These are phyloP conservation scores for Sugiyamaella xylanicola DNA, from an alignment of 1,139 yeast genomes.

Conservation along the genomic window DNA sequence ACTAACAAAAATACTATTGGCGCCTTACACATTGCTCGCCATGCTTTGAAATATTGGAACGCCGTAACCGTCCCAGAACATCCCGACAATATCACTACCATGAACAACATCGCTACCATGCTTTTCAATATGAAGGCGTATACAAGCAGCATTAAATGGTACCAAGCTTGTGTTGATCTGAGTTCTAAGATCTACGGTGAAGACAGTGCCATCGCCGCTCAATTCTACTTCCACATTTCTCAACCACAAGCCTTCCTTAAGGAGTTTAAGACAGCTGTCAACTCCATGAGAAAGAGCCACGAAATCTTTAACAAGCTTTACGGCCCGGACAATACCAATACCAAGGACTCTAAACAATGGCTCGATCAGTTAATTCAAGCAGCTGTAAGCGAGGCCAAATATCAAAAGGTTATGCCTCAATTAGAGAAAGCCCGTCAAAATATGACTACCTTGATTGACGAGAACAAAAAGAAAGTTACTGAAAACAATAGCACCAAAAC, in stretches of 20 bases:
- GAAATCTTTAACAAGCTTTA: constrained; percentile 56
- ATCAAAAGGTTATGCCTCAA: constrained; percentile 20
- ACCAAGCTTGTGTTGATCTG: constrained; percentile 51
- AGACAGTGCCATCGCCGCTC: constrained; percentile 59
- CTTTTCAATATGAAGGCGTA: constrained; percentile 56
- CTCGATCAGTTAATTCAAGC: constrained; percentile 49
- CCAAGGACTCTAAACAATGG: constrained; percentile 67
- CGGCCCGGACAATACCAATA: constrained; percentile 64
- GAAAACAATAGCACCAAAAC: constrained; percentile 1
- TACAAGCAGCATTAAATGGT: constrained; percentile 53
- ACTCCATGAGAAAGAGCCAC: constrained; percentile 55
- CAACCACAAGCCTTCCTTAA: constrained; percentile 59
- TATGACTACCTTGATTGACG: constrained; percentile 1
- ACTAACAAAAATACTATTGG: constrained; percentile 60
- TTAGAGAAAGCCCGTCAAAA: constrained; percentile 11
- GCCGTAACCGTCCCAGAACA: constrained; percentile 59
- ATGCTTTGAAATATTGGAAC: constrained; percentile 62
- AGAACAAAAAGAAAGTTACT: not conserved
- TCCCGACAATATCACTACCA: constrained; percentile 68
- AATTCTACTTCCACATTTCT: constrained; percentile 65
- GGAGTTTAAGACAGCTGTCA: constrained; percentile 58
- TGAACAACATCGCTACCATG: constrained; percentile 63
- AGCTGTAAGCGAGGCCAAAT: constrained; percentile 41
- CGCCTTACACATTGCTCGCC: constrained; percentile 63
- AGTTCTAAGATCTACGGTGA: constrained; percentile 57